A percentile compares a stretch with the other conserved stretches of the same genome.
phyloP scores from a whole-genome alignment of 148 eudicot genomes.

The Salicornia ramosissima region DNA sequence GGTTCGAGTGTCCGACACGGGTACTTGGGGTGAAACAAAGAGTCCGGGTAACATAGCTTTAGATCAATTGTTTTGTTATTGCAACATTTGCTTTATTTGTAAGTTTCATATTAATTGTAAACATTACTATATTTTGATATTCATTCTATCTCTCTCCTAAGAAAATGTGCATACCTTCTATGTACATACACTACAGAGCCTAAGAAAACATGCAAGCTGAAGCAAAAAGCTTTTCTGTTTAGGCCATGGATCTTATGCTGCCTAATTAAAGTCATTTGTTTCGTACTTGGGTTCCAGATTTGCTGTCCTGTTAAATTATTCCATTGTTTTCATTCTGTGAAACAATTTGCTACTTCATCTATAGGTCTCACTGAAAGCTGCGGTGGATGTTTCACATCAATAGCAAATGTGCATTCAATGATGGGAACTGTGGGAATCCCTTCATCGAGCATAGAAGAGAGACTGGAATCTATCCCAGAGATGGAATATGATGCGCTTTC shows the following conservation, averaged over 20 bases:
- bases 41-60: too few species aligned
- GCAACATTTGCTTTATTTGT: too few species aligned
- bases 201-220: not conserved
- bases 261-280: too few species aligned
- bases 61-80: too few species aligned
- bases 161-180: too few species aligned
- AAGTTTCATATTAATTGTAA: too few species aligned
- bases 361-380: constrained; percentile 95
- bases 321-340: not conserved
- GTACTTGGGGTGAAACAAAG: too few species aligned
- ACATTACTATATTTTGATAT: too few species aligned
- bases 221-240: not conserved
- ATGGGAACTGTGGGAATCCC: constrained; percentile 88
- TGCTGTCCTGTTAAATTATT: not conserved
- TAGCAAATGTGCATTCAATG: constrained; percentile 74
- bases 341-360: not conserved
- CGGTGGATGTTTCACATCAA: constrained; percentile 76
- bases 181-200: not conserved
- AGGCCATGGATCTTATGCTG: not conserved
- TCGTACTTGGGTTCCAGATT: not conserved
- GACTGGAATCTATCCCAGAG: constrained; percentile 94
- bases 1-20: too few species aligned
- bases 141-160: too few species aligned
- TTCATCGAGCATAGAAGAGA: constrained; percentile 74
- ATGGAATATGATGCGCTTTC: constrained; percentile 87